A percentile compares a stretch with the other conserved stretches of the same genome.
Conservation (phyloP, 2,329 filamentous ascomycete genomes). For the Ophiostoma ips region DNA sequence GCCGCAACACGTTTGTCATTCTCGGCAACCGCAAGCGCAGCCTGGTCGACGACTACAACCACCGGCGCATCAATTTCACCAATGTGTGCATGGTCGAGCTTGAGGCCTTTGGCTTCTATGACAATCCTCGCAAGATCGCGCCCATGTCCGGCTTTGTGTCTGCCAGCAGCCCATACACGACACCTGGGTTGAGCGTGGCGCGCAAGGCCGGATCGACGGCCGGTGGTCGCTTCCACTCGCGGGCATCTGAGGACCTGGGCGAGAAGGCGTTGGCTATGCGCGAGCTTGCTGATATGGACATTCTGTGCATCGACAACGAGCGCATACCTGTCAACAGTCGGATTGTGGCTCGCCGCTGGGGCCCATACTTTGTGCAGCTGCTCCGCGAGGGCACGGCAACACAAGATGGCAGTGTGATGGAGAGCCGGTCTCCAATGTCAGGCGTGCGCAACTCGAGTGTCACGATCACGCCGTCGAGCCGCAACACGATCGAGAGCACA, state of each 20-base stretch:
- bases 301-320: slow-evolving; percentile 81
- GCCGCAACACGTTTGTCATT: slow-evolving; percentile 90
- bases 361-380: slow-evolving; percentile 87
- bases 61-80: slow-evolving; percentile 91
- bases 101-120: slow-evolving; percentile 92
- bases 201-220: slow-evolving; percentile 51
- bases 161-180: slow-evolving; percentile 57
- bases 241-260: slow-evolving; percentile 73
- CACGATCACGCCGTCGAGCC: slow-evolving; percentile 63
- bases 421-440: slow-evolving; percentile 42
- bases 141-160: slow-evolving; percentile 77
- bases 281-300: slow-evolving; percentile 95
- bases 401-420: slow-evolving; percentile 58
- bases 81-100: slow-evolving; percentile 95
- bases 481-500: slow-evolving; percentile 33
- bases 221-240: slow-evolving; percentile 62
- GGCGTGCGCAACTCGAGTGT: slow-evolving; percentile 60
- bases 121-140: slow-evolving; percentile 70
- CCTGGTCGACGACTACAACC: slow-evolving; percentile 95
- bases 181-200: slow-evolving; percentile 39
- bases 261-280: slow-evolving; percentile 62
- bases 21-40: slow-evolving; percentile 86
- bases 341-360: slow-evolving; percentile 78
- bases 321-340: slow-evolving; percentile 88
- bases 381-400: slow-evolving; percentile 66